A percentile compares a stretch with the other conserved stretches of the same genome.
phyloP scores from a whole-genome alignment of 75 land plant genomes.

The Cupressus sempervirens region DNA sequence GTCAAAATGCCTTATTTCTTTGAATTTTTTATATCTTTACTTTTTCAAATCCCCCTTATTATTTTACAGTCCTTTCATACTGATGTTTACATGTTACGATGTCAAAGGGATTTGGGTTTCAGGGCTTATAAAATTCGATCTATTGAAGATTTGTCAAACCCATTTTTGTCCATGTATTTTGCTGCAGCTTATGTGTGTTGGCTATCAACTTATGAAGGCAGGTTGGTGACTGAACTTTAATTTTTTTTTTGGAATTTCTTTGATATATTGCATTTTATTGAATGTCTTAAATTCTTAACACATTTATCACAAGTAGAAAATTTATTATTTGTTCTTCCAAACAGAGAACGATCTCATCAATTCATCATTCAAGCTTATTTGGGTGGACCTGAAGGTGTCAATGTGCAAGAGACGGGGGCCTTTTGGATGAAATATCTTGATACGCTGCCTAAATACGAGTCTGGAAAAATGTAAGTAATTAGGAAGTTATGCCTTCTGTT shows the following conservation, averaged over 20 bases:
- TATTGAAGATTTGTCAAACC: constrained; percentile 72
- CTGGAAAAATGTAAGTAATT: constrained; percentile 31
- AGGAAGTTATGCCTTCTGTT: background rate
- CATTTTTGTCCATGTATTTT: constrained; percentile 93
- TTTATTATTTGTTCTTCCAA: constrained; percentile 3
- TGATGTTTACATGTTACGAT: constrained; percentile 8
- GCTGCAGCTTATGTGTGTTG: constrained; percentile 89
- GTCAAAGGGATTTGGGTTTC: constrained; percentile 65
- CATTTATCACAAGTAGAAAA: background rate
- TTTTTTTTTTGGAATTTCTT: background rate
- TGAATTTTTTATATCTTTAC: background rate
- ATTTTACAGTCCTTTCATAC: constrained; percentile 8
- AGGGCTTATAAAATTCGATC: constrained; percentile 57
- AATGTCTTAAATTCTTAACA: background rate
- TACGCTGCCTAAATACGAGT: constrained; percentile 33
- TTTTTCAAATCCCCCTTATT: background rate
- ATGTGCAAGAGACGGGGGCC: constrained; percentile 55
- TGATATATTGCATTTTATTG: background rate
- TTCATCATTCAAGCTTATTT: constrained; percentile 90
- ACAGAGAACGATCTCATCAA: constrained; percentile 73
- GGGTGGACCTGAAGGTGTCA: constrained; percentile 72
- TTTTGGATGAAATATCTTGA: constrained; percentile 67
- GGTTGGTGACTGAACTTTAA: constrained; percentile 36
- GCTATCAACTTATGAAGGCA: constrained; percentile 80
- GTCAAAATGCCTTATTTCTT: background rate